Percentiles rank a stretch among this genome's conserved stretches.
Evolutionary conservation across 164 flowering plant species (phyloP).

Genomic region (Sextonia rubra): DNA sequence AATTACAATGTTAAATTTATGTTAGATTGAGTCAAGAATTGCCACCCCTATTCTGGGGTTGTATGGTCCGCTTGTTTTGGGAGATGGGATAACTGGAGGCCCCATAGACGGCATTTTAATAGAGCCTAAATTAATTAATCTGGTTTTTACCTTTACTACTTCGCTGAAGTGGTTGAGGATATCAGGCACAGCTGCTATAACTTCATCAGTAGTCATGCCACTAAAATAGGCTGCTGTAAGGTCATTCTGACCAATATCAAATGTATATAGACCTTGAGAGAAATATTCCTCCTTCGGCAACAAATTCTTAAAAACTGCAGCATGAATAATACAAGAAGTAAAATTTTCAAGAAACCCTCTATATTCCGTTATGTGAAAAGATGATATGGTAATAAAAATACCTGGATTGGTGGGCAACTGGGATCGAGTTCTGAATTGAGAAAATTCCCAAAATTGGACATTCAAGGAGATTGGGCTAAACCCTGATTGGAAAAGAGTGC

Average conservation of each 20-base stretch:
- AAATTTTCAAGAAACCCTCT: background rate
- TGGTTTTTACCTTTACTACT: slow-evolving; percentile 32
- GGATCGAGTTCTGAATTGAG: slow-evolving; percentile 35
- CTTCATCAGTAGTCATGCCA: slow-evolving; percentile 37
- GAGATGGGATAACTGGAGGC: background rate
- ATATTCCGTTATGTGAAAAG: background rate
- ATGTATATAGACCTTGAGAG: slow-evolving; percentile 40
- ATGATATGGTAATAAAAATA: background rate
- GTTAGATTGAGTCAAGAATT: too few relatives aligned
- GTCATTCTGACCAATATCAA: slow-evolving; percentile 60
- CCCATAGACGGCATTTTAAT: background rate
- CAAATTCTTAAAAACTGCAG: slow-evolving; percentile 22
- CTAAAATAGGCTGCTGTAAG: slow-evolving; percentile 37
- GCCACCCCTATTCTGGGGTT: too few relatives aligned
- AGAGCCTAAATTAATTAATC: background rate
- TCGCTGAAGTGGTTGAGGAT: slow-evolving; percentile 30
- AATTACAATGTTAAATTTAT: too few relatives aligned
- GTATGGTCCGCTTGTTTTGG: too few relatives aligned
- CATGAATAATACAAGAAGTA: background rate
- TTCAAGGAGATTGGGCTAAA: slow-evolving; percentile 56
- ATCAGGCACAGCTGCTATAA: slow-evolving; percentile 42
- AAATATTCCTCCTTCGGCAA: slow-evolving; percentile 38
- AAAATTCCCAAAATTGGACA: slow-evolving; percentile 41
- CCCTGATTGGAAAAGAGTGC: slow-evolving; percentile 41
- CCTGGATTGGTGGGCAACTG: slow-evolving; percentile 25